Conservation (phyloP, 2,329 filamentous ascomycete species). For the Pseudogymnoascus sp. region DNA sequence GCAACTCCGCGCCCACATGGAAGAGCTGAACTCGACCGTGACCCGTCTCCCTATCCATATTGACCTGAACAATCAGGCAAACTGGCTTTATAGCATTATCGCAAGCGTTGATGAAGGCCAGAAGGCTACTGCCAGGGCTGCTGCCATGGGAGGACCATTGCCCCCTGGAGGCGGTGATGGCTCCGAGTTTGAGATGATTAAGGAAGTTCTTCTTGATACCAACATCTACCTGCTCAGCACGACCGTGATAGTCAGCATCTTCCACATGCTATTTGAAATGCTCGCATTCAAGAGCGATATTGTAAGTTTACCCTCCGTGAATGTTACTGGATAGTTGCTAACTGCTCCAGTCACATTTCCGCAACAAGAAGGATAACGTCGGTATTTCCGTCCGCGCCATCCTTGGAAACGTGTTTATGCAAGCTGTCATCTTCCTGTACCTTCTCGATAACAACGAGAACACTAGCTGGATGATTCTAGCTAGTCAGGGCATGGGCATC, state of each 20-base stretch:
- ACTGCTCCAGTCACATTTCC: conserved; percentile 62
- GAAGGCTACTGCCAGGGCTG: conserved; percentile 71
- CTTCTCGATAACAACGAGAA: conserved; percentile 95
- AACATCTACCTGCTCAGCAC: conserved; percentile 84
- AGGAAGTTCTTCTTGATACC: conserved; percentile 87
- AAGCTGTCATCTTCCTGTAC: conserved; percentile 90
- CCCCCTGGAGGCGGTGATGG: conserved; percentile 77
- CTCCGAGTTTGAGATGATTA: conserved; percentile 92
- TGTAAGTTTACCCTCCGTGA: conserved; percentile 31
- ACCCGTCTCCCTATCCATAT: conserved; percentile 74
- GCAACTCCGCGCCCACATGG: conserved; percentile 91
- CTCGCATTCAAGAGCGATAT: conserved; percentile 97
- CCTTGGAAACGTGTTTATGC: conserved; percentile 96
- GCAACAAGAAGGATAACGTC: conserved; percentile 99
- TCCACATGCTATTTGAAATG: conserved; percentile 92
- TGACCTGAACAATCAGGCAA: conserved; percentile 68
- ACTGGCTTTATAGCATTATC: conserved; percentile 87
- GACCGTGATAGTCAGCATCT: conserved; percentile 73
- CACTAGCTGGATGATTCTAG: conserved; percentile 98
- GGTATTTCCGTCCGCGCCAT: conserved; percentile 95
- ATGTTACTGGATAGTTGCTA: not conserved
- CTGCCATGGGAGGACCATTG: conserved; percentile 47
- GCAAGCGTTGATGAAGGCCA: conserved; percentile 79
- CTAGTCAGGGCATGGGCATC: conserved; percentile 64
- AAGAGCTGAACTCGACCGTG: conserved; percentile 80